Conservation (phyloP, 202 grass and related monocot species). For the Schoenoplectus tabernaemontani region DNA sequence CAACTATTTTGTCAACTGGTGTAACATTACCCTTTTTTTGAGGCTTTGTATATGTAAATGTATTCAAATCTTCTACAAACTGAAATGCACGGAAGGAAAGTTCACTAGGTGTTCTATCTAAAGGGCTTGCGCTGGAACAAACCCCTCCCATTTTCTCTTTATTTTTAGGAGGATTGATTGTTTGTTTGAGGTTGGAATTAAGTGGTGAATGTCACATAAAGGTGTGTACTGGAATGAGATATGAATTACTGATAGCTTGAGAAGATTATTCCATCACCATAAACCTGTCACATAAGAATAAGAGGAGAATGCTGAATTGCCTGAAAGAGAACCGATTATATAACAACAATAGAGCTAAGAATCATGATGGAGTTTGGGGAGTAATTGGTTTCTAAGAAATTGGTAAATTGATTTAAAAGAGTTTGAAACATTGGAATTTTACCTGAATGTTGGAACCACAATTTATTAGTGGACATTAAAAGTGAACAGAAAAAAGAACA, state of each 20-base stretch:
- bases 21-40: not conserved
- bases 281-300: conserved; percentile 10
- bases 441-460: not conserved
- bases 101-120: conserved; percentile 24
- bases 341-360: not conserved
- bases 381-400: not conserved
- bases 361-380: not conserved
- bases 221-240: conserved; percentile 3
- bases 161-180: not conserved
- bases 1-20: conserved; percentile 19
- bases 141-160: conserved; percentile 22
- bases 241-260: not conserved
- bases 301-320: conserved; percentile 16
- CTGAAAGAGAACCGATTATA: not conserved
- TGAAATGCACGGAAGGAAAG: conserved; percentile 24
- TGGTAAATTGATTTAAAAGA: conserved; percentile 1
- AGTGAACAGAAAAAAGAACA: not conserved
- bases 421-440: not conserved
- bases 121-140: conserved; percentile 21
- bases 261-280: conserved; percentile 13
- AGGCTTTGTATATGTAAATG: conserved; percentile 18
- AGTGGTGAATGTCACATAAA: conserved; percentile 16
- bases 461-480: too few species aligned
- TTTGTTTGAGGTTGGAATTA: conserved; percentile 1
- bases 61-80: conserved; percentile 22